These are phyloP conservation scores for Barnettozyma hawaiiensis DNA, from an alignment of 1,139 yeast genomes.

Conservation along the genomic window DNA sequence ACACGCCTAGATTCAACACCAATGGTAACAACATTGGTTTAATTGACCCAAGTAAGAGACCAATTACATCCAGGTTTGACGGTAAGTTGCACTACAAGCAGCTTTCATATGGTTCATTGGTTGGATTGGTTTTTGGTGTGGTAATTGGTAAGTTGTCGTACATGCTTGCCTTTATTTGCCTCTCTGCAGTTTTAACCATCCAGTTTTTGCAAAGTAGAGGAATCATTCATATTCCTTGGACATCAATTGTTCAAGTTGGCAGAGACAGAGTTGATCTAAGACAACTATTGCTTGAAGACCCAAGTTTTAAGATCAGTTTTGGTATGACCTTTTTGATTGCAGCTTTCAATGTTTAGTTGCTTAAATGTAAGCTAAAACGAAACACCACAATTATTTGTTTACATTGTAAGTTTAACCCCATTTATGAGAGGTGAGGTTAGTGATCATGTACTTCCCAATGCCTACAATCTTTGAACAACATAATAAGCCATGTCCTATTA, in stretches of 20 bases:
- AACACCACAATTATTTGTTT: too few relatives aligned
- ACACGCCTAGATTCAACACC: slow-evolving; percentile 15
- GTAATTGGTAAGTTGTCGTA: slow-evolving; percentile 54
- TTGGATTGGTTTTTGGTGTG: slow-evolving; percentile 53
- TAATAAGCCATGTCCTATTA: too few relatives aligned
- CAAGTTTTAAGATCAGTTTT: slow-evolving; percentile 56
- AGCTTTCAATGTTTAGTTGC: slow-evolving; percentile 45
- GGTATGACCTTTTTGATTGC: slow-evolving; percentile 53
- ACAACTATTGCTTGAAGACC: slow-evolving; percentile 48
- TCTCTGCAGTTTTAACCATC: slow-evolving; percentile 38
- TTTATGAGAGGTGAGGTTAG: too few relatives aligned
- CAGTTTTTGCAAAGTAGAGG: slow-evolving; percentile 53
- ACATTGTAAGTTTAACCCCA: too few relatives aligned
- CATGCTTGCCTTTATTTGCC: slow-evolving; percentile 44
- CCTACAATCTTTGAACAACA: too few relatives aligned
- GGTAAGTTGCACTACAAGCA: slow-evolving; percentile 49
- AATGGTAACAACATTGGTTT: slow-evolving; percentile 3
- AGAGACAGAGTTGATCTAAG: slow-evolving; percentile 45
- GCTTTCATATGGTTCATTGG: slow-evolving; percentile 54
- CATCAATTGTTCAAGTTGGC: slow-evolving; percentile 43
- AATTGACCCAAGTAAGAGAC: slow-evolving; percentile 14
- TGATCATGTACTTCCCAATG: too few relatives aligned
- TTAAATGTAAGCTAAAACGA: too few relatives aligned
- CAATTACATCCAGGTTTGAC: slow-evolving; percentile 29
- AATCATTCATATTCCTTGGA: slow-evolving; percentile 51